Base-by-base conservation (phyloP, 2,329 filamentous ascomycete species). In the Leptosphaerulina australis region DNA sequence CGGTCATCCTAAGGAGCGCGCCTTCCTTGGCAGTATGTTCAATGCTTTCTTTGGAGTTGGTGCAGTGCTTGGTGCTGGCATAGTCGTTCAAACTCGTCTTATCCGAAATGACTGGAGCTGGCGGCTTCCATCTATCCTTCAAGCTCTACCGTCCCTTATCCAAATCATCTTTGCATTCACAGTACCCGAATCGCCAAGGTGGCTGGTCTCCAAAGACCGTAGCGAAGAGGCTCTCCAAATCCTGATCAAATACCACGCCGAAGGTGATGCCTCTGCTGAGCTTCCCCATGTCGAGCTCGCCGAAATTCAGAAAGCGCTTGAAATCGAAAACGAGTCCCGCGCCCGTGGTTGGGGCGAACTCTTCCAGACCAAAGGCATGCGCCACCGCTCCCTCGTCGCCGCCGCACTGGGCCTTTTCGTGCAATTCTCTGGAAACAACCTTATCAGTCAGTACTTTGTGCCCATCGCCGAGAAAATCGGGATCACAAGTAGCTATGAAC, bases 41-140 rank as follows among this genome's bases (percentile, higher is more conserved):
- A 88, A 88, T 68, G 86, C 83, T 53, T 74, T 87, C 49, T 88
- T 83, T 80, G 86, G 86, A 60, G 68, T 85, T 38, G 84, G 83
- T 11, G 72, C 74, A 5, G 67, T 79, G 10, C 52, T 85, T 20
- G 83, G 85, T 7, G 82, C 83, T 3, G 83, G 82, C 67, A 80
- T 87, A 39, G 83, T 84, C 25, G 86, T 84, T 76, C 85, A 83
- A 24, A 88, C 85, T 1, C 74, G 81, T 18, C 74, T 78, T 26
- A 81, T 88, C 50, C 64, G 73, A 7, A 80, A 70, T 55, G 76
- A 87, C 61, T 88, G 85, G 85, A 83, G 83, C 2, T 89, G 86
- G 86, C 78, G 85, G 39, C 82, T 82, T 28, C 84, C 87, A 40
- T 83, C 82, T 7, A 75, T 88, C n/a, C 74, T 88, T 10, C 86